These are phyloP conservation scores for Acanthamoeba lenticulata DNA, from an alignment of 208 protist species.

Conservation along the genomic window DNA sequence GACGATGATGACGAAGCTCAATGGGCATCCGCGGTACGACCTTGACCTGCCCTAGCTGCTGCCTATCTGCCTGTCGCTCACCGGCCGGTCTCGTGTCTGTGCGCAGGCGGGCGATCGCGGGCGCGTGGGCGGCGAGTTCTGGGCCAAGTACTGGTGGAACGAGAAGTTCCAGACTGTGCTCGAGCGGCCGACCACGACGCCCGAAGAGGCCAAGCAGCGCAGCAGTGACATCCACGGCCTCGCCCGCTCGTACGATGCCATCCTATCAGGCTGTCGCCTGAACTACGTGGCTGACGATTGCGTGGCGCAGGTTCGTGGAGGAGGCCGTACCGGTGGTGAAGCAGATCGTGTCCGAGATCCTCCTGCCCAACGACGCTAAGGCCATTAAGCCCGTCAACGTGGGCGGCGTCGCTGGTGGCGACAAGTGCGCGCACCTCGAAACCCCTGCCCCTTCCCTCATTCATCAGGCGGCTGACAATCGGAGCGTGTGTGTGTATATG, in stretches of 20 bases:
- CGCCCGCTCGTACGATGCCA: background rate
- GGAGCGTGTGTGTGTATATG: no score
- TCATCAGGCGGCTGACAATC: background rate
- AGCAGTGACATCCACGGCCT: constrained; percentile 31
- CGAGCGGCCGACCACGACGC: constrained; percentile 62
- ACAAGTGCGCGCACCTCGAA: background rate
- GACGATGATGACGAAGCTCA: no score
- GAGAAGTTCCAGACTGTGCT: constrained; percentile 59
- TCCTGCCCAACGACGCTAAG: background rate
- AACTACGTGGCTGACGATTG: background rate
- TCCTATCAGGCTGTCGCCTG: background rate
- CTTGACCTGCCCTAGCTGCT: background rate
- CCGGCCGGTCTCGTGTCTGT: background rate
- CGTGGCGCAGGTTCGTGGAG: background rate
- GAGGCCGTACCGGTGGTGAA: constrained; percentile 27
- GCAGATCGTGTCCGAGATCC: constrained; percentile 35
- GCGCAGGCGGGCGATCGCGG: background rate
- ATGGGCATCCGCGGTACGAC: no score
- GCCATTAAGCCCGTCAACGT: constrained; percentile 32
- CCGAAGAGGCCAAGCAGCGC: constrained; percentile 64
- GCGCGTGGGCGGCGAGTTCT: constrained; percentile 30
- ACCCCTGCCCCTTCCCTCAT: background rate
- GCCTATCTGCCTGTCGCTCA: background rate
- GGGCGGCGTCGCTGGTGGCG: constrained; percentile 63
- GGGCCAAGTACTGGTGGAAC: constrained; percentile 67